Evolutionary conservation across 202 grass and related monocot genomes (phyloP), one percentile per base, ranked within the genome.

Genomic region (Alloteropsis angusta): DNA sequence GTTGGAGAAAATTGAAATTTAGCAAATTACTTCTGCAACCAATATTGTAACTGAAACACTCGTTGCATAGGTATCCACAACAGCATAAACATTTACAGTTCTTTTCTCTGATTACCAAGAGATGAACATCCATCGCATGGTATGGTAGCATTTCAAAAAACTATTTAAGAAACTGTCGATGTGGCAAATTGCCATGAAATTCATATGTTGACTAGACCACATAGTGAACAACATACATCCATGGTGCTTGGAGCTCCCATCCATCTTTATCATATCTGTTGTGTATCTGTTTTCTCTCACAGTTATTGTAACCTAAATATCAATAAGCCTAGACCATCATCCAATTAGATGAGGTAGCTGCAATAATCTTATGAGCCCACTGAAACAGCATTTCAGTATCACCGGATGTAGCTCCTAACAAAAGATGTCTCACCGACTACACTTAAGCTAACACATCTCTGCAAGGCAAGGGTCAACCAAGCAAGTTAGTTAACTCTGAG

Each of bases 331-430:
- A 41, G 39, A 41, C 39, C 39, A 41, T 30, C 16, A 49, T 49
- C 15, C 47, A 49, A 17, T 41, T 48, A 48, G 47, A 49, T 49
- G 5, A 49, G 47, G 47, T 49, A 18, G 65, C 65, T 52, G 23
- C 64, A 59, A 80, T 44, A 66, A 61, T 30, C 50, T 60, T 76
- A 76, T 13, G 22, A 54, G 34, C 56, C 21, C 68, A 16, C 10
- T 17, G 14, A 22, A 80, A 35, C 23, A 66, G 8, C 71, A 63
- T 45, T 76, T 68, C 42, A 35, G 22, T 10, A 65, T 98, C 89
- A 98, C 38, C 95, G 84, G 75, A 98, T 98, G 71, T 93, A 89
- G 65, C 92, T 95, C 82, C 95, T 88, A 60, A 86, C 92, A 61
- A 87, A 92, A 19, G 95, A 94, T 79, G 89, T 92, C 11, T 75